Percentiles rank a stretch among this genome's conserved stretches.
Conservation (phyloP, 352 stramenopile genomes). For the Plasmopara muralis region DNA sequence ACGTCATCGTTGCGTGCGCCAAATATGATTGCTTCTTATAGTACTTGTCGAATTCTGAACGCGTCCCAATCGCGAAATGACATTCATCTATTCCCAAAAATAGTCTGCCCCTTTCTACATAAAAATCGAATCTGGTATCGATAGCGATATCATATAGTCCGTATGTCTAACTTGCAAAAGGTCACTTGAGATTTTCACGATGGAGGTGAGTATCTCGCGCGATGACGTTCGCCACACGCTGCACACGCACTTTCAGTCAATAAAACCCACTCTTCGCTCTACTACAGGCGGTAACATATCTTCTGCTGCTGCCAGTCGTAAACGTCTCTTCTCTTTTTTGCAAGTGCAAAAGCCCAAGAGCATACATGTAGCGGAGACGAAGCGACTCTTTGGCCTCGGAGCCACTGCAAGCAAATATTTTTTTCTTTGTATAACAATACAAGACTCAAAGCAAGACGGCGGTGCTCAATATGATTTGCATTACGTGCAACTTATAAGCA, state of each 20-base stretch:
- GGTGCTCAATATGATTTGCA: not conserved
- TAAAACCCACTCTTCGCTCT: conserved; percentile 22
- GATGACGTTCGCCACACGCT: conserved; percentile 60
- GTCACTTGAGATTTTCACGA: conserved; percentile 1
- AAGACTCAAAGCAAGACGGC: conserved; percentile 23
- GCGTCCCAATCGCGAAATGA: no score
- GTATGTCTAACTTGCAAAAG: no score
- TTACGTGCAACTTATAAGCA: conserved; percentile 6
- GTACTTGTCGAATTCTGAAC: no score
- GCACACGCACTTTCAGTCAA: conserved; percentile 58
- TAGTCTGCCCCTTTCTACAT: no score
- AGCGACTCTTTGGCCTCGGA: conserved; percentile 43
- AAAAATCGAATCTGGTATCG: no score
- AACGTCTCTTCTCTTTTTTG: conserved; percentile 52
- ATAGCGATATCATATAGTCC: no score
- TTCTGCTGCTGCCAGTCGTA: conserved; percentile 12
- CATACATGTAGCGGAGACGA: conserved; percentile 28
- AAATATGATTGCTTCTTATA: no score
- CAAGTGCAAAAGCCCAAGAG: conserved; percentile 62
- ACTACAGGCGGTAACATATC: not conserved
- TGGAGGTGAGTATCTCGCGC: conserved; percentile 33
- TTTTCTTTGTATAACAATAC: conserved; percentile 57
- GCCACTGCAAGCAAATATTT: conserved; percentile 41
- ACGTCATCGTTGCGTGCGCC: no score
- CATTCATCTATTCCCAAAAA: no score